Percentiles rank a stretch among this genome's conserved stretches.
Conservation (phyloP, 192 early-diverging fungal species). For the Coemansia sp. region DNA sequence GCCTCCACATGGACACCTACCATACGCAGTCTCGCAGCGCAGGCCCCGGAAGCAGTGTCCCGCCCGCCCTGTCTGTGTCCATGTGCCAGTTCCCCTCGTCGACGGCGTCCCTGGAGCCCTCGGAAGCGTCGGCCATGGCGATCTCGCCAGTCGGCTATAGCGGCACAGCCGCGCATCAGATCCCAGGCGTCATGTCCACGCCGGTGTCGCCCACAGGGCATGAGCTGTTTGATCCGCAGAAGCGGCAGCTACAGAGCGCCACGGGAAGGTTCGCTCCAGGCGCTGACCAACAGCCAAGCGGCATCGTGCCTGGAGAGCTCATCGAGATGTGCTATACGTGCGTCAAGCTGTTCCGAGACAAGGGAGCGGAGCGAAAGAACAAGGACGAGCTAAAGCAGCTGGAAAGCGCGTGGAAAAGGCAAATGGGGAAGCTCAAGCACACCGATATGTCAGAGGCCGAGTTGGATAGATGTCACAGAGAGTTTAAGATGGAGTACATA, state of each 20-base stretch:
- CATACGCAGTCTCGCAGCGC: slow-evolving; percentile 13
- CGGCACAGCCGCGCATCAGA: not conserved
- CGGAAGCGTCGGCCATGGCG: not conserved
- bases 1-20: slow-evolving; percentile 52
- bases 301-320: slow-evolving; percentile 22
- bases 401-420: slow-evolving; percentile 66
- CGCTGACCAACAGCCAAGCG: slow-evolving; percentile 17
- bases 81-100: slow-evolving; percentile 25
- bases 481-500: slow-evolving; percentile 38
- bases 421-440: slow-evolving; percentile 35
- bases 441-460: slow-evolving; percentile 11
- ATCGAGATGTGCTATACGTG: slow-evolving; percentile 62
- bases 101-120: not conserved
- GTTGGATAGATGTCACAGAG: slow-evolving; percentile 30
- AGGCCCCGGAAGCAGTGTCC: slow-evolving; percentile 16
- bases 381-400: slow-evolving; percentile 76
- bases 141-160: not conserved
- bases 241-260: not conserved
- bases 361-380: slow-evolving; percentile 76
- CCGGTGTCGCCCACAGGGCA: slow-evolving; percentile 7
- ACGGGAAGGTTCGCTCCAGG: not conserved
- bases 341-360: slow-evolving; percentile 73
- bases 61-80: slow-evolving; percentile 4
- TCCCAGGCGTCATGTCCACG: not conserved
- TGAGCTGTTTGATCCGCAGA: slow-evolving; percentile 1